A percentile compares a stretch with the other conserved stretches of the same genome.
These are phyloP conservation scores for Aspergillus sp. DNA, from an alignment of 2,329 filamentous ascomycete genomes.

Conservation along the genomic window DNA sequence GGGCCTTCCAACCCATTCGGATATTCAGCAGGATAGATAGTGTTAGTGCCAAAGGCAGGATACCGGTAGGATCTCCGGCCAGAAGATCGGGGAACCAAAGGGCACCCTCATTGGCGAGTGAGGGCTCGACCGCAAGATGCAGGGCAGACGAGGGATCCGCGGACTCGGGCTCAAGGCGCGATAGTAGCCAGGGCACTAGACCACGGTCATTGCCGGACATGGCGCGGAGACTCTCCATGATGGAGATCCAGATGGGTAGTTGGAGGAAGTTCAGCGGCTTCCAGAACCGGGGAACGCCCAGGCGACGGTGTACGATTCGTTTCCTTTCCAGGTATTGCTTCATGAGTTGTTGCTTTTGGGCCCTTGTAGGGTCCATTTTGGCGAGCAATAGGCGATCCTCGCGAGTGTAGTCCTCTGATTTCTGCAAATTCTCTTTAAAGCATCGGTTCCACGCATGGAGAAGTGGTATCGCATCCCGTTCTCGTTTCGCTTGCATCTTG, in stretches of 20 bases:
- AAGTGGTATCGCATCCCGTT: conserved; percentile 47
- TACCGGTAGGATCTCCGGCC: conserved; percentile 52
- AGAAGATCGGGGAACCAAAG: conserved; percentile 63
- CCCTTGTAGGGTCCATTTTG: conserved; percentile 18
- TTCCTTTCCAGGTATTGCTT: conserved; percentile 28
- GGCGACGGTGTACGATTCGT: conserved; percentile 35
- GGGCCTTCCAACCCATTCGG: conserved; percentile 31
- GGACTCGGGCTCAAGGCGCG: conserved; percentile 22
- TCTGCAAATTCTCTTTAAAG: conserved; percentile 18
- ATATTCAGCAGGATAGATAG: conserved; percentile 54
- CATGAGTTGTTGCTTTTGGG: neutral
- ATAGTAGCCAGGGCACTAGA: conserved; percentile 42
- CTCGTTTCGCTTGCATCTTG: conserved; percentile 43
- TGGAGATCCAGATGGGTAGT: conserved; percentile 49
- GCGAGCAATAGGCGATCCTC: conserved; percentile 13
- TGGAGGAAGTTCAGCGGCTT: conserved; percentile 39
- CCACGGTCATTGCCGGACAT: conserved; percentile 50
- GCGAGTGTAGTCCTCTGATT: neutral
- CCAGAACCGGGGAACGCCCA: conserved; percentile 38
- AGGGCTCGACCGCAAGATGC: conserved; percentile 45
- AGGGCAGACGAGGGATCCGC: conserved; percentile 22
- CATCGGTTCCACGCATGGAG: conserved; percentile 37
- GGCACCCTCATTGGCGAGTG: conserved; percentile 58
- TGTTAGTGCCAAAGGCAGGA: conserved; percentile 53
- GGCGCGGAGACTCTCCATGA: conserved; percentile 51